These are phyloP conservation scores for Ampelocalamus luodianensis DNA, from an alignment of 176 grass and related monocot genomes.

Conservation along the genomic window DNA sequence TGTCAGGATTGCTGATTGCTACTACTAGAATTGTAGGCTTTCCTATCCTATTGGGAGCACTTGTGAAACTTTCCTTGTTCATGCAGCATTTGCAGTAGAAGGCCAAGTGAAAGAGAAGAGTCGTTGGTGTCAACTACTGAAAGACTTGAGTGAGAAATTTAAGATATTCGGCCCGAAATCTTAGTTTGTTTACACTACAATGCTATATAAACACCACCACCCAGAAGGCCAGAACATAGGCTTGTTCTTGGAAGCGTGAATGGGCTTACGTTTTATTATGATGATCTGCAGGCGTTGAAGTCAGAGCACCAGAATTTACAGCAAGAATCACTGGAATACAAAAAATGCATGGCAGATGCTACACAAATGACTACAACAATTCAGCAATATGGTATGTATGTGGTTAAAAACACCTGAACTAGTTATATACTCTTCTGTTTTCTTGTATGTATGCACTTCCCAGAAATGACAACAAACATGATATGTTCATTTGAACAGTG, in stretches of 20 bases:
- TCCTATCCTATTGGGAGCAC: neutral
- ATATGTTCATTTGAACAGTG: constrained; percentile 52
- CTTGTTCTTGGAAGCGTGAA: neutral
- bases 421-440: constrained; percentile 17
- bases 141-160: constrained; percentile 72
- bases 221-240: neutral
- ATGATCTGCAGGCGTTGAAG: constrained; percentile 67
- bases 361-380: constrained; percentile 52
- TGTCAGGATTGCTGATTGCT: neutral
- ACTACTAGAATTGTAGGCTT: neutral
- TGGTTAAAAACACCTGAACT: neutral
- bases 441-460: neutral
- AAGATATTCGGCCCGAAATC: constrained; percentile 41
- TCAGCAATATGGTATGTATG: constrained; percentile 52
- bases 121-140: constrained; percentile 68
- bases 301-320: constrained; percentile 64
- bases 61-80: constrained; percentile 25
- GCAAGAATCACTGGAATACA: constrained; percentile 62
- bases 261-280: neutral
- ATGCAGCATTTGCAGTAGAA: constrained; percentile 91
- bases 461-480: constrained; percentile 1
- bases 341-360: constrained; percentile 59
- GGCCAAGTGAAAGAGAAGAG: constrained; percentile 95
- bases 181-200: neutral
- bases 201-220: neutral